Evolutionary conservation across 495 filamentous ascomycete genomes (phyloP).

Genomic region (Filosporella fistucella): DNA sequence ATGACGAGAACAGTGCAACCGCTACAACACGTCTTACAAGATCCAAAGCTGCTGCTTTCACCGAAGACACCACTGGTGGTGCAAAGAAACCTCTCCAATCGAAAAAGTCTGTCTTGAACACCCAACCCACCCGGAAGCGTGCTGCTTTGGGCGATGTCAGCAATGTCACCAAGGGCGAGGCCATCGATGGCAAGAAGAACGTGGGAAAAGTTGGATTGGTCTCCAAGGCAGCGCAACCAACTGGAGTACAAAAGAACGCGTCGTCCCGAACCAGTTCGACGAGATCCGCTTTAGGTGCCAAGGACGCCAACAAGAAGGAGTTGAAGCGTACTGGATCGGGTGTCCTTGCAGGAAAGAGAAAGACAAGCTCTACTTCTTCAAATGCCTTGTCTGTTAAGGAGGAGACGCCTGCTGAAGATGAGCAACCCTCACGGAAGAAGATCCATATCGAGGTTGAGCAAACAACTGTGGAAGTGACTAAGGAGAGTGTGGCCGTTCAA

Average conservation of each 20-base stretch:
- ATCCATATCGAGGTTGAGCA: conserved; percentile 29
- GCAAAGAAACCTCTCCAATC: conserved; percentile 70
- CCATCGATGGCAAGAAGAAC: conserved; percentile 68
- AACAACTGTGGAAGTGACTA: conserved; percentile 21
- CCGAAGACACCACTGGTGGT: conserved; percentile 45
- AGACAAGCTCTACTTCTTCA: conserved; percentile 45
- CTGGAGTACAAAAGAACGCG: conserved; percentile 74
- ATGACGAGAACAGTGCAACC: conserved; percentile 74
- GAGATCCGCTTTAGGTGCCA: conserved; percentile 56
- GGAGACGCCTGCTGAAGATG: conserved; percentile 52
- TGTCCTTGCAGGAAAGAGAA: conserved; percentile 60
- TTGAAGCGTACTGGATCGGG: conserved; percentile 71
- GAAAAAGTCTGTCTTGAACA: conserved; percentile 63
- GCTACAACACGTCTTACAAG: conserved; percentile 79
- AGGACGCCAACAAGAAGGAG: conserved; percentile 66
- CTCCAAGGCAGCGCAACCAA: conserved; percentile 71
- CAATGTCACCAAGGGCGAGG: conserved; percentile 81
- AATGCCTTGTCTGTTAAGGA: conserved; percentile 54
- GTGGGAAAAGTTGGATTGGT: conserved; percentile 51
- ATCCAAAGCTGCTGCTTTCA: conserved; percentile 81
- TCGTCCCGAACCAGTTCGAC: conserved; percentile 53
- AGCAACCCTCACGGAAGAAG: conserved; percentile 46
- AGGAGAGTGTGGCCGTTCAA: conserved; percentile 8
- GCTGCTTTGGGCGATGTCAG: conserved; percentile 88
- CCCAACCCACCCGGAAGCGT: conserved; percentile 55